Evolutionary conservation across 805 yeast genomes (phyloP), one percentile per base, ranked within the genome.

Genomic region (Geotrichum ghanense): DNA sequence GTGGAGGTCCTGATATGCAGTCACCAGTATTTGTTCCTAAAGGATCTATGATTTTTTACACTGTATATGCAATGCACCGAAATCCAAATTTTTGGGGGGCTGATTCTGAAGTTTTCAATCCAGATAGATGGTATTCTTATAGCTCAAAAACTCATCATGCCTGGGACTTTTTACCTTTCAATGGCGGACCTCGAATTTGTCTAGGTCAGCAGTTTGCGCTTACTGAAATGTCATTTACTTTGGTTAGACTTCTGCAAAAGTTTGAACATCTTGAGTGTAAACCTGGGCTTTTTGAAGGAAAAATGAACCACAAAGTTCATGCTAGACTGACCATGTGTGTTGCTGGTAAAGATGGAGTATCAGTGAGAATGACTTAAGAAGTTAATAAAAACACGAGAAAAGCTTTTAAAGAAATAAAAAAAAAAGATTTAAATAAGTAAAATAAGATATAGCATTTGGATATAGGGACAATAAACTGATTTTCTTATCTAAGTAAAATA

Each of bases 131-230:
- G 74, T 31, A 31, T n/a, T 6, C 37, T 31, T 31, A 31, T 19
- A 50, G 48, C 16, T 56, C 53, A 45, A 51, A 56, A 26, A 57
- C 55, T 35, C 60, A 62, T 39, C 60, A 63, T 41, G 65, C 71
- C 9, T 71, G 74, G 74, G 67, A 68, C 12, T 71, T 65, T 50
- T 56, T 70, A 22, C 74, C 75, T 23, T 71, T 71, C 56, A 70
- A 70, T 50, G 76, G 75, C 24, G 76, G 76, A 6, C 75, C 75
- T 21, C 59, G 76, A 48, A 69, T 72, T 44, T 72, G 75, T 52
- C 57, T 71, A 45, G 76, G 75, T 22, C 76, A 72, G 56, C 76
- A 72, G 54, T 71, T 71, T 61, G 76, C 75, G 6, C 65, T 71
- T 34, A 70, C 74, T 16, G 75, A 72, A 54, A 68, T 73, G 7